Percentiles rank a stretch among this genome's conserved stretches.
These are phyloP conservation scores for Epichloe sibirici DNA, from an alignment of 2,329 filamentous ascomycete genomes.

Conservation along the genomic window DNA sequence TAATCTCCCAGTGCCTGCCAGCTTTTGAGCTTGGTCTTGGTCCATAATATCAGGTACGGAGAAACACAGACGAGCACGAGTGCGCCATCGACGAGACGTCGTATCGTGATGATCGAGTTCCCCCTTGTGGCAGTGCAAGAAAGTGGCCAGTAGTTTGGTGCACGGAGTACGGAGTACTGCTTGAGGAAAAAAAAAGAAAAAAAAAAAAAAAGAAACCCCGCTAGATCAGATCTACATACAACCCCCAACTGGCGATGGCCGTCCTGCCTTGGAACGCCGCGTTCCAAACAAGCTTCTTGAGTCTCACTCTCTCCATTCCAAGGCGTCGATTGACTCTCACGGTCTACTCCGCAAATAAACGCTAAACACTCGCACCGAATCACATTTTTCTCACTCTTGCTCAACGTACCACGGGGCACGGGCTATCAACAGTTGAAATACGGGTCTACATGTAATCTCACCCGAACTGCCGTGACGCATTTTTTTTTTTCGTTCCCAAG, in stretches of 20 bases:
- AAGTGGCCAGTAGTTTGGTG: background rate
- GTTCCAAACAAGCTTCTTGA: background rate
- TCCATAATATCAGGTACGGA: too few relatives aligned
- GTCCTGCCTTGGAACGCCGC: background rate
- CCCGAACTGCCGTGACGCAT: too few relatives aligned
- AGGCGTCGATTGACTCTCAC: too few relatives aligned
- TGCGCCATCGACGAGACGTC: slow-evolving; percentile 1
- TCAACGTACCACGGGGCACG: too few relatives aligned
- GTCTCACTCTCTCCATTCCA: background rate
- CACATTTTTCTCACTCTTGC: too few relatives aligned
- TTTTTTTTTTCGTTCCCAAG: too few relatives aligned
- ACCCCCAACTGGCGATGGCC: background rate
- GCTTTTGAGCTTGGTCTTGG: too few relatives aligned
- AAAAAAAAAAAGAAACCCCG: background rate
- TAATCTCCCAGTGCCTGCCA: too few relatives aligned
- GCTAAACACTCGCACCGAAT: too few relatives aligned
- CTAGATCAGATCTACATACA: background rate
- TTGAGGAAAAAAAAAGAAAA: background rate
- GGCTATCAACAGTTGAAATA: too few relatives aligned
- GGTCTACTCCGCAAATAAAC: too few relatives aligned
- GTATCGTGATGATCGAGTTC: background rate
- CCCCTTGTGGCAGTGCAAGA: background rate
- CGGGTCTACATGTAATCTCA: too few relatives aligned
- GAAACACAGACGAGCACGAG: background rate
- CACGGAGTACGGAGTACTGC: background rate